These are phyloP conservation scores for Boletus vinaceobasis DNA, from an alignment of 768 basidiomycete species.

Conservation along the genomic window DNA sequence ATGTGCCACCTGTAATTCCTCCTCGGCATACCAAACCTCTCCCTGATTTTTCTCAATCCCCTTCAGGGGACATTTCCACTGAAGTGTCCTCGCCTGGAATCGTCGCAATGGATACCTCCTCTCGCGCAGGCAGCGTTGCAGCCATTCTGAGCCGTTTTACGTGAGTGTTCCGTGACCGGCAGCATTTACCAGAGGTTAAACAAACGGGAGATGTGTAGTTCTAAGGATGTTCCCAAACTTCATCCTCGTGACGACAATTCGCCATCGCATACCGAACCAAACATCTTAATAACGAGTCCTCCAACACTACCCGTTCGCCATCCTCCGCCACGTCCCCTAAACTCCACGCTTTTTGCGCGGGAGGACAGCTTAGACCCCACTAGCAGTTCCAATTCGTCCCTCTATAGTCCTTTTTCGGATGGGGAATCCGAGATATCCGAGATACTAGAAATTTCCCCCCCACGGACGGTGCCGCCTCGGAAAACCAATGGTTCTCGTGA, in stretches of 20 bases:
- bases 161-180: conserved; percentile 9
- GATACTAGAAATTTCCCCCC: conserved; percentile 12
- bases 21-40: conserved; percentile 16
- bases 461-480: conserved; percentile 4
- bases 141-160: conserved; percentile 36
- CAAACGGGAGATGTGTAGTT: not conserved
- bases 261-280: conserved; percentile 21
- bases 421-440: conserved; percentile 29
- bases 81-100: not conserved
- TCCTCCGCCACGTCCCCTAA: conserved; percentile 16
- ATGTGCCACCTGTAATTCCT: conserved; percentile 11
- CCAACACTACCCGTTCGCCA: conserved; percentile 16
- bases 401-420: conserved; percentile 30
- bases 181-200: not conserved
- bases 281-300: conserved; percentile 23
- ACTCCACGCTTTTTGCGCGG: conserved; percentile 16
- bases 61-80: not conserved
- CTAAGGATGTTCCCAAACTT: conserved; percentile 23
- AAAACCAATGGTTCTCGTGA: conserved; percentile 9
- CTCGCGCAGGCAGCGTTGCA: conserved; percentile 31
- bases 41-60: conserved; percentile 3
- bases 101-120: not conserved
- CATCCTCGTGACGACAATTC: conserved; percentile 12
- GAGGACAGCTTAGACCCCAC: conserved; percentile 22
- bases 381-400: conserved; percentile 20